Conservation (phyloP, 306 rosid species). For the Cucurbita pepo region DNA sequence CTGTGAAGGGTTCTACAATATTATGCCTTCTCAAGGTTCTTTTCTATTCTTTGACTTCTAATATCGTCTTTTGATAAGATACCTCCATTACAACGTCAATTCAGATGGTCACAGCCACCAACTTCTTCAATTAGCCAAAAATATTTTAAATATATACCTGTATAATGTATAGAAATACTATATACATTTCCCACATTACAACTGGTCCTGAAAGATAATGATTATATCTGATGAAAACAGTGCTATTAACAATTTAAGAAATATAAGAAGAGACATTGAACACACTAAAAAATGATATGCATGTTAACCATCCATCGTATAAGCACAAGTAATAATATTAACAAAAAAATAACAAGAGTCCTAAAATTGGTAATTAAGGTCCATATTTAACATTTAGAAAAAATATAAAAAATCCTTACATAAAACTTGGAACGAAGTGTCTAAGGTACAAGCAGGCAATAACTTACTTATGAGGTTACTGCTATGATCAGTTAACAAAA, state of each 20-base stretch:
- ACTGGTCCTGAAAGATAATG: background rate
- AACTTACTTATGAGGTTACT: background rate
- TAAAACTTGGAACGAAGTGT: background rate
- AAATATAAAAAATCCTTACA: background rate
- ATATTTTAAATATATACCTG: background rate
- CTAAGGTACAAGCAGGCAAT: background rate
- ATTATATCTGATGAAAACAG: background rate
- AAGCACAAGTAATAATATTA: background rate
- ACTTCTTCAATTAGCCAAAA: background rate
- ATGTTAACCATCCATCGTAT: background rate
- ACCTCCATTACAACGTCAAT: background rate
- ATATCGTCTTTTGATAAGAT: background rate
- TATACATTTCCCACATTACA: background rate
- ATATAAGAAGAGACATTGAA: background rate
- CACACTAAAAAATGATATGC: background rate
- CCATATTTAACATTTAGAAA: background rate
- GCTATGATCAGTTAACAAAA: background rate
- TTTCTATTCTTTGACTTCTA: background rate
- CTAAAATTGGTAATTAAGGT: background rate
- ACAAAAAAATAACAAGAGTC: background rate
- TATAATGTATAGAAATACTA: background rate
- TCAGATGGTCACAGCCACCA: background rate
- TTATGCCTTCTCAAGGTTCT: background rate
- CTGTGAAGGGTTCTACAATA: no score
- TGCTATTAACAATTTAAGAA: background rate